A percentile compares a stretch with the other conserved stretches of the same genome.
Conservation (phyloP, 345 rosid genomes). For the Ailanthus altissimus region DNA sequence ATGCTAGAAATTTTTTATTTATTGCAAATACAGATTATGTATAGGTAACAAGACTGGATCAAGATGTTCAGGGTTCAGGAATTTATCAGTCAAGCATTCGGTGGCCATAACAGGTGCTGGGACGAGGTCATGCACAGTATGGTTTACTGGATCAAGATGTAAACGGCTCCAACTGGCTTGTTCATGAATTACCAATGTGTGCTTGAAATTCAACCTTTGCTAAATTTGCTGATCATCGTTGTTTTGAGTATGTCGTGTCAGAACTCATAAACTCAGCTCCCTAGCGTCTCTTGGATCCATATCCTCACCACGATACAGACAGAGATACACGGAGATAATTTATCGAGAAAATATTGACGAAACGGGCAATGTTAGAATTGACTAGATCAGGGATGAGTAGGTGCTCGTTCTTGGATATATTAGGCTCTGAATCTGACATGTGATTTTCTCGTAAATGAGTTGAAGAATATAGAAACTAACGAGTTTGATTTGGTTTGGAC, state of each 20-base stretch:
- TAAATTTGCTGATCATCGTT: not conserved
- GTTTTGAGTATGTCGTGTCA: not conserved
- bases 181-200: not conserved
- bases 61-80: too few species aligned
- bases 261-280: not conserved
- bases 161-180: too few species aligned
- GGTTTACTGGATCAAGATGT: not conserved
- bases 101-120: too few species aligned
- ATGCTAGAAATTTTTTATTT: too few species aligned
- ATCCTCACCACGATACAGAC: not conserved
- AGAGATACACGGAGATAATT: not conserved
- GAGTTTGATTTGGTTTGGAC: constrained; percentile 25
- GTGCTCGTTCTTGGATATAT: not conserved
- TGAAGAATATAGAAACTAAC: constrained; percentile 1
- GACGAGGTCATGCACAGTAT: not conserved
- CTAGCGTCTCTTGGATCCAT: too few species aligned
- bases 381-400: not conserved
- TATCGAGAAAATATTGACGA: not conserved
- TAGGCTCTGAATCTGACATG: not conserved
- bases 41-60: too few species aligned
- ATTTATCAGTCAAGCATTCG: too few species aligned
- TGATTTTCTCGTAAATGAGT: constrained; percentile 23
- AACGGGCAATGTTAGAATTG: not conserved
- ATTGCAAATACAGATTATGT: too few species aligned
- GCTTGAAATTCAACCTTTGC: not conserved